Percentiles rank a stretch among this genome's conserved stretches.
phyloP scores from a whole-genome alignment of 2,329 filamentous ascomycete genomes.

The Fusarium sublunatum region DNA sequence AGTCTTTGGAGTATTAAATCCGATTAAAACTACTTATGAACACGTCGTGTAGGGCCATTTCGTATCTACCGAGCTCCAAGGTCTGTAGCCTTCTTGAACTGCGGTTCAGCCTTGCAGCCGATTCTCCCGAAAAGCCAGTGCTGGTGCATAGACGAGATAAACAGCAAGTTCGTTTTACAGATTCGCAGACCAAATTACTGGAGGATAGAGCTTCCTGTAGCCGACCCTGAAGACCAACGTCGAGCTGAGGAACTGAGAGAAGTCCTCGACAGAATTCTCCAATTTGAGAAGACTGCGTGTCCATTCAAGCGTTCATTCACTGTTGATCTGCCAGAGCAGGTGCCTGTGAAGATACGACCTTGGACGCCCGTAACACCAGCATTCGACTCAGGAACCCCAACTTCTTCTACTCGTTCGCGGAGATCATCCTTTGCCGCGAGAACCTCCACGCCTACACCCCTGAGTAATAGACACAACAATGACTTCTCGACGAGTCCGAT shows the following conservation, averaged over 20 bases:
- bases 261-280: conserved; percentile 77
- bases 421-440: conserved; percentile 33
- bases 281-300: conserved; percentile 89
- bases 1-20: conserved; percentile 35
- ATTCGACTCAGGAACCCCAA: conserved; percentile 18
- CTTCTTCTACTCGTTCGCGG: conserved; percentile 23
- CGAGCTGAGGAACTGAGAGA: conserved; percentile 75
- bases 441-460: conserved; percentile 30
- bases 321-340: conserved; percentile 76
- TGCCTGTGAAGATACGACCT: conserved; percentile 73
- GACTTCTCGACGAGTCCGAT: conserved; percentile 23
- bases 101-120: conserved; percentile 83
- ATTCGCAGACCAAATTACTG: conserved; percentile 88
- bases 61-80: conserved; percentile 88
- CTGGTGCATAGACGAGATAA: conserved; percentile 89
- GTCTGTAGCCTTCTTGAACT: conserved; percentile 88
- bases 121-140: conserved; percentile 91
- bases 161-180: conserved; percentile 85
- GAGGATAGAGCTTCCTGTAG: conserved; percentile 84
- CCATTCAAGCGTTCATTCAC: conserved; percentile 84
- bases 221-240: conserved; percentile 58
- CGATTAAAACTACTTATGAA: background rate
- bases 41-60: conserved; percentile 68
- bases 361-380: conserved; percentile 66
- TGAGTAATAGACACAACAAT: conserved; percentile 10